Conservation (phyloP, 2,329 filamentous ascomycete species). For the Aureobasidium vineae region DNA sequence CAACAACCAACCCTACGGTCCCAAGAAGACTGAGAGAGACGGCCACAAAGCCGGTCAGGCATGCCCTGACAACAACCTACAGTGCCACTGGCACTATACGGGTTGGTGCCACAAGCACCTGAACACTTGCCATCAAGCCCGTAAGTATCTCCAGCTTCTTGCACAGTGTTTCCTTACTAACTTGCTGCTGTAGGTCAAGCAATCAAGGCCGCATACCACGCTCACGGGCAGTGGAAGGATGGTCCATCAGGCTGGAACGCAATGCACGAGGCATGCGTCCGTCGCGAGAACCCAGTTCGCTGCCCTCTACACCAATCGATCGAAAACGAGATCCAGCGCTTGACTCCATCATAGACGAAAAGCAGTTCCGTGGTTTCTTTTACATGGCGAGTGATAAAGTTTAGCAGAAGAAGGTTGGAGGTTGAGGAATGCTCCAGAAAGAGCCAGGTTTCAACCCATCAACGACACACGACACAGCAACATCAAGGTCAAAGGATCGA, state of each 20-base stretch:
- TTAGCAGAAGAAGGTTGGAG: too few species aligned
- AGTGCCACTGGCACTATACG: slow-evolving; percentile 1
- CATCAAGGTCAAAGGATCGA: background rate
- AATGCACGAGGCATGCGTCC: background rate
- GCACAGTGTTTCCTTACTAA: background rate
- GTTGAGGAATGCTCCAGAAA: too few species aligned
- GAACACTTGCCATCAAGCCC: background rate
- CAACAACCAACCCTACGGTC: too few species aligned
- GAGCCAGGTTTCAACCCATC: too few species aligned
- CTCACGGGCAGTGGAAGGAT: background rate
- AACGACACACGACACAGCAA: too few species aligned
- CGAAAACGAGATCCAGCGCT: too few species aligned
- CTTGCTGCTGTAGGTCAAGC: background rate
- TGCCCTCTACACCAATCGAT: background rate
- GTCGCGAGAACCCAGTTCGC: background rate
- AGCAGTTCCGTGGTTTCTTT: too few species aligned
- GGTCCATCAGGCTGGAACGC: background rate
- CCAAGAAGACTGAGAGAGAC: too few species aligned
- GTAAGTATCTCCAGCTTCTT: background rate
- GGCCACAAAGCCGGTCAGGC: background rate
- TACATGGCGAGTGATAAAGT: too few species aligned
- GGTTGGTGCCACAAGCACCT: background rate
- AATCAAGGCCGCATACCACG: background rate
- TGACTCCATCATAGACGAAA: too few species aligned
- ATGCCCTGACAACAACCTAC: background rate